These are phyloP conservation scores for Trichoderma virens DNA, from an alignment of 495 filamentous ascomycete genomes.

Conservation along the genomic window DNA sequence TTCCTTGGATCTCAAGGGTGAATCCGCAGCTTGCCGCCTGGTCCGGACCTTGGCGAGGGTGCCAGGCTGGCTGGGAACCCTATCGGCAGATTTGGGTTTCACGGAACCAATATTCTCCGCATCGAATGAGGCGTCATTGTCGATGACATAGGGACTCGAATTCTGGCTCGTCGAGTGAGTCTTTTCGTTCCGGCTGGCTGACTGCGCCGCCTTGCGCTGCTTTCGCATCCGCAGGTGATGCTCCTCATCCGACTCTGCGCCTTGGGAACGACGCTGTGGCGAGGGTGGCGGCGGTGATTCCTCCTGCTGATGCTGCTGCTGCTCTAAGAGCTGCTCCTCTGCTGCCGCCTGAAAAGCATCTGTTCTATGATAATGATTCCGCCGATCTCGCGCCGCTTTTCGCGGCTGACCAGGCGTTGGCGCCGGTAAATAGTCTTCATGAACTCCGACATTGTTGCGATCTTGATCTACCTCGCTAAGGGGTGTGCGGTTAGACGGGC, in stretches of 20 bases:
- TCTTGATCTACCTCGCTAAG: constrained; percentile 88
- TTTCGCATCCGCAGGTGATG: constrained; percentile 61
- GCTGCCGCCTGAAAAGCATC: constrained; percentile 27
- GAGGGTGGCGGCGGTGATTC: constrained; percentile 15
- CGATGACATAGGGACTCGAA: constrained; percentile 48
- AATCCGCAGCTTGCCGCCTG: constrained; percentile 50
- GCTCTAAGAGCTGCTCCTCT: constrained; percentile 26
- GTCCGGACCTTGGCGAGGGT: constrained; percentile 70
- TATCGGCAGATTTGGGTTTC: constrained; percentile 59
- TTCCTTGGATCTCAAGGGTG: constrained; percentile 42
- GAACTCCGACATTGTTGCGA: constrained; percentile 49
- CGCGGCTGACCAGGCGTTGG: constrained; percentile 94
- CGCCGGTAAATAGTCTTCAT: constrained; percentile 81
- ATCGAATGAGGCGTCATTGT: constrained; percentile 49
- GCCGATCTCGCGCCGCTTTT: constrained; percentile 62
- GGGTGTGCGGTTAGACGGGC: constrained; percentile 64
- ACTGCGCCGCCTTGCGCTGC: constrained; percentile 46
- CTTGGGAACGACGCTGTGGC: constrained; percentile 44
- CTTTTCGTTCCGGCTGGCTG: constrained; percentile 34
- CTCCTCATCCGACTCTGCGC: constrained; percentile 72
- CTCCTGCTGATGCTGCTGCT: constrained; percentile 33
- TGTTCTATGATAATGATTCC: constrained; percentile 45
- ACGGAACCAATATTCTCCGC: constrained; percentile 42
- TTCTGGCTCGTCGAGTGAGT: constrained; percentile 45
- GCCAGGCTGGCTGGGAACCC: constrained; percentile 52